These are phyloP conservation scores for Rhododendron williamsianum DNA, from an alignment of 148 eudicot genomes.

Conservation along the genomic window DNA sequence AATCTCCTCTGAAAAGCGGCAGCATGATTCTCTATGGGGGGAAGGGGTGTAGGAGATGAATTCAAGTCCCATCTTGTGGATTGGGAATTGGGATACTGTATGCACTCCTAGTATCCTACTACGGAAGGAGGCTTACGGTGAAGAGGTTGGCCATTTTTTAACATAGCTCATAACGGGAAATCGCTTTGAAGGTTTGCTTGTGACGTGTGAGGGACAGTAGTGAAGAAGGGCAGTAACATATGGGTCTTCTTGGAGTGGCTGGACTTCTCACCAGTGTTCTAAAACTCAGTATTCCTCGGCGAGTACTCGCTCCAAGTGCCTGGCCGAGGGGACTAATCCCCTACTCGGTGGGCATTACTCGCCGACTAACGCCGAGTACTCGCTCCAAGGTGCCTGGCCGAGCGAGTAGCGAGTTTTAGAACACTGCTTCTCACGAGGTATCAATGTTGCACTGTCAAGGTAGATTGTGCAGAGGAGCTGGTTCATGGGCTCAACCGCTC, in stretches of 20 bases:
- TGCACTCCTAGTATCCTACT: background rate
- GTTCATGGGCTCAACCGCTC: background rate
- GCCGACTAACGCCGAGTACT: too few species aligned
- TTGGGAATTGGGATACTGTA: background rate
- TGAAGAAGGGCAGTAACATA: background rate
- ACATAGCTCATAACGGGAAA: background rate
- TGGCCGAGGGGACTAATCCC: too few species aligned
- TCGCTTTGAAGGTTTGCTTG: background rate
- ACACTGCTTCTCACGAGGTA: background rate
- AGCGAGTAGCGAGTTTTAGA: too few species aligned
- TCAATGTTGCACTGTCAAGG: background rate
- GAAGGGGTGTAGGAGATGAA: background rate
- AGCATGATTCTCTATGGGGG: background rate
- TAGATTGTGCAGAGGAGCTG: background rate
- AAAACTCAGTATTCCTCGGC: too few species aligned
- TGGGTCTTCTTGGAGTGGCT: background rate
- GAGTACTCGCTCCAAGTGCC: too few species aligned
- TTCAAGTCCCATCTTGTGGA: background rate
- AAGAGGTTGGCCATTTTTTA: background rate
- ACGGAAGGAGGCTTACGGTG: background rate
- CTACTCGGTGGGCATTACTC: too few species aligned
- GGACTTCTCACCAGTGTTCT: background rate
- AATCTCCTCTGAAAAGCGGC: background rate
- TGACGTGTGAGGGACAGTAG: background rate
- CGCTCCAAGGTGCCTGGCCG: too few species aligned